Evolutionary conservation across 495 filamentous ascomycete species (phyloP), one percentile per base, ranked within the genome.

Genomic region (Aspergillus hancockii): DNA sequence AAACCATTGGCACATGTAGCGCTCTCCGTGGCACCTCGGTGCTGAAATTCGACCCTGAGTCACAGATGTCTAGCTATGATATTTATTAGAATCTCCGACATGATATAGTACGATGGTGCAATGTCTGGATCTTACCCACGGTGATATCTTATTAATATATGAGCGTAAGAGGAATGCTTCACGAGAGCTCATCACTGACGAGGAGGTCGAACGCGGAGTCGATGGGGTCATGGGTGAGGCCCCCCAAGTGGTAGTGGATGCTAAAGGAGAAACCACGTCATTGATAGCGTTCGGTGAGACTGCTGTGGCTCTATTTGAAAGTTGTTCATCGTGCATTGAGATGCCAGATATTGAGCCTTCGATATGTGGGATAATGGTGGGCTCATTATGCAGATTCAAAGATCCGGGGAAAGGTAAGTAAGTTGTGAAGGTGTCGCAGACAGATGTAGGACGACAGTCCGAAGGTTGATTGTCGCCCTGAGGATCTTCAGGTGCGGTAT

Each of bases 111-210:
- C 3, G 21, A 36, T 9, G 34, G 12, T 14, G 8, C 34, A 36
- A 36, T 14, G 25, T 28, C 25, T 2, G 34, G 4, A 10, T 36
- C 71, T 58, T 56, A 76, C 74, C 70, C 71, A 73, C 8, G 69
- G 65, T 14, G 74, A 65, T 32, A 75, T 65, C 47, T 63, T 70
- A 2, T 72, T 71, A 14, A 73, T 73, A 32, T 73, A 76, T n/a
- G 52, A 60, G 31, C 70, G 67, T 55, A 76, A 63, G 4, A 76
- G 43, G 18, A 60, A 68, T 18, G 72, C 74, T 58, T 76, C 74
- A 22, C 74, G 65, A 0, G 65, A 59, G 8, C 67, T 63, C 36
- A 76, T 63, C 2, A 54, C 34, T 3, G 60, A 23, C 0, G 38
- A 31, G 14, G 31, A 59, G 19, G 18, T 62, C 38, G 41, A 58